Evolutionary conservation across 108 stramenopile species (phyloP).

Genomic region (Seminavis robusta): DNA sequence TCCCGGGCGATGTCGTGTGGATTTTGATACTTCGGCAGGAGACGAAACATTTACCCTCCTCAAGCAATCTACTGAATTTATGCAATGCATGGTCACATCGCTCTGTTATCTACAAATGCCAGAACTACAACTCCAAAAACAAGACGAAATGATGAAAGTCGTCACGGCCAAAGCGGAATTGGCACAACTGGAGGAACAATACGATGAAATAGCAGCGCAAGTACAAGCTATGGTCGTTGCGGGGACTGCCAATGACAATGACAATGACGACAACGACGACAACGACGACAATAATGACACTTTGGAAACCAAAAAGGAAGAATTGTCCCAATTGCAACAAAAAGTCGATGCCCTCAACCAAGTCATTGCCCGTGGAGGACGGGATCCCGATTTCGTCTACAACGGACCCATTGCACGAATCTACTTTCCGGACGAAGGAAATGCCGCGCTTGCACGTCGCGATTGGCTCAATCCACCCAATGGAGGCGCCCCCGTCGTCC

Average conservation of each 20-base stretch:
- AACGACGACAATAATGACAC: constrained; percentile 25
- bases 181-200: constrained; percentile 30
- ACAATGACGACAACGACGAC: constrained; percentile 9
- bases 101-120: constrained; percentile 64
- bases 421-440: constrained; percentile 93
- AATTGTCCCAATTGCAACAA: constrained; percentile 13
- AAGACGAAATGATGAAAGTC: constrained; percentile 53
- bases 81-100: constrained; percentile 75
- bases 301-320: constrained; percentile 15
- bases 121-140: constrained; percentile 50
- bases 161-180: constrained; percentile 58
- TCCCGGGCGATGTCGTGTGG: constrained; percentile 72
- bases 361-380: constrained; percentile 52
- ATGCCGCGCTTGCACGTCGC: constrained; percentile 83
- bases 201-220: neutral
- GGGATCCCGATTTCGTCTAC: constrained; percentile 26
- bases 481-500: constrained; percentile 46
- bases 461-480: constrained; percentile 78
- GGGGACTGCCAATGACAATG: constrained; percentile 9
- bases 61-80: constrained; percentile 83
- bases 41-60: constrained; percentile 91
- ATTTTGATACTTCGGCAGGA: constrained; percentile 90
- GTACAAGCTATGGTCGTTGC: too few species aligned
- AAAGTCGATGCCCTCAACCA: constrained; percentile 30
- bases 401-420: constrained; percentile 62